Evolutionary conservation across 805 yeast species (phyloP).

Genomic region (Metschnikowia reukaufii): DNA sequence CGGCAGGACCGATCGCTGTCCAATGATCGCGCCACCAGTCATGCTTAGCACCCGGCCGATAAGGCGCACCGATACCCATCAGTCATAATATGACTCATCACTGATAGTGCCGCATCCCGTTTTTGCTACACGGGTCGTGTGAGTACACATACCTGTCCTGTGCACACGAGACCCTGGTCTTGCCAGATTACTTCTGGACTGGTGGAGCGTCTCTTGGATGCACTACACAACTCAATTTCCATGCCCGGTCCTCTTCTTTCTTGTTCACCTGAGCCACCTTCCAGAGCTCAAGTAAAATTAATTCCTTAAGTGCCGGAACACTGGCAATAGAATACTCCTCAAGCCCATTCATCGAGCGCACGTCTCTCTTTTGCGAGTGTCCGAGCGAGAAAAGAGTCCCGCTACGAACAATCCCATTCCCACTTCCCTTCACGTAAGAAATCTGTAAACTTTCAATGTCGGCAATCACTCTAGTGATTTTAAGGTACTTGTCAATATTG

Average conservation of each 20-base stretch:
- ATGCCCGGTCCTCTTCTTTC: constrained; percentile 65
- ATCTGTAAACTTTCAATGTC: constrained; percentile 70
- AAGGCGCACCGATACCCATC: constrained; percentile 11
- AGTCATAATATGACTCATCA: constrained; percentile 9
- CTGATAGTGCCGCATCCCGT: constrained; percentile 8
- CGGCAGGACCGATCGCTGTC: constrained; percentile 11
- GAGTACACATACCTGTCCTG: neutral
- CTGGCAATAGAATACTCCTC: constrained; percentile 43
- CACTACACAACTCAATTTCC: constrained; percentile 66
- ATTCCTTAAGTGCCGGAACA: constrained; percentile 51
- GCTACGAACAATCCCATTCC: constrained; percentile 19
- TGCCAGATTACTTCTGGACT: neutral
- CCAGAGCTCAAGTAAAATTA: constrained; percentile 68
- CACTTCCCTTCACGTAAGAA: constrained; percentile 42
- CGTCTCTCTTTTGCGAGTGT: constrained; percentile 12
- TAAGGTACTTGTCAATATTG: constrained; percentile 72
- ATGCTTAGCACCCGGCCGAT: constrained; percentile 17
- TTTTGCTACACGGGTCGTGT: neutral
- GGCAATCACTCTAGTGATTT: constrained; percentile 63
- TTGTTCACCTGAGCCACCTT: constrained; percentile 60
- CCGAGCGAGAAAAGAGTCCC: constrained; percentile 25
- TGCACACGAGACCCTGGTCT: neutral
- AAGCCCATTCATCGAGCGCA: constrained; percentile 12
- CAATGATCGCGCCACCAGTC: constrained; percentile 12
- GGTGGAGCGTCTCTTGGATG: constrained; percentile 47